Percentiles rank a stretch among this genome's conserved stretches.
These are phyloP conservation scores for Penicillium alfredii DNA, from an alignment of 495 filamentous ascomycete genomes.

Conservation along the genomic window DNA sequence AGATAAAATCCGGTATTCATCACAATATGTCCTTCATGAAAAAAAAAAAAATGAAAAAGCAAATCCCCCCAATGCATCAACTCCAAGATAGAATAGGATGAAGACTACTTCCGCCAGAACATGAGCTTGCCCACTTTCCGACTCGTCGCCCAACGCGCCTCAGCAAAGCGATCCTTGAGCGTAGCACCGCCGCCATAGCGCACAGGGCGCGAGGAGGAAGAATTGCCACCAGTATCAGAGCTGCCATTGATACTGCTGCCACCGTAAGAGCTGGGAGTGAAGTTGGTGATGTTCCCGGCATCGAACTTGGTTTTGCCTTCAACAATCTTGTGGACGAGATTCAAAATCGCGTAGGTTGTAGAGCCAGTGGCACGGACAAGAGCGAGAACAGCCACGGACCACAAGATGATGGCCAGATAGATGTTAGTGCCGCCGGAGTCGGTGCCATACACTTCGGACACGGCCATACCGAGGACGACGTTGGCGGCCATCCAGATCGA, in stretches of 20 bases:
- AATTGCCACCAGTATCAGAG: slow-evolving; percentile 19
- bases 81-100: not conserved
- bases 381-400: slow-evolving; percentile 82
- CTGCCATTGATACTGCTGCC: slow-evolving; percentile 21
- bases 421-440: slow-evolving; percentile 69
- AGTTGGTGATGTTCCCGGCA: slow-evolving; percentile 36
- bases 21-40: no score
- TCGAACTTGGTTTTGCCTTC: slow-evolving; percentile 72
- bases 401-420: slow-evolving; percentile 89
- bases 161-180: slow-evolving; percentile 33
- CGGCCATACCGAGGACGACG: slow-evolving; percentile 85
- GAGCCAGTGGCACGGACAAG: slow-evolving; percentile 76
- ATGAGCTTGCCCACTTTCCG: slow-evolving; percentile 34
- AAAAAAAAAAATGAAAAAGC: slow-evolving; percentile 6
- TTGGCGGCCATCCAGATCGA: slow-evolving; percentile 94
- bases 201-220: slow-evolving; percentile 20
- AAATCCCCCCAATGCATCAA: slow-evolving; percentile 1
- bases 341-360: slow-evolving; percentile 75
- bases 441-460: slow-evolving; percentile 76
- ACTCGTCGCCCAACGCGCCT: slow-evolving; percentile 33
- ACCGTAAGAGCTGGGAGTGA: slow-evolving; percentile 20
- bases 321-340: slow-evolving; percentile 74
- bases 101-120: slow-evolving; percentile 41
- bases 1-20: no score
- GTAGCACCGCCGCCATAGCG: slow-evolving; percentile 32